A percentile compares a stretch with the other conserved stretches of the same genome.
phyloP scores from a whole-genome alignment of 495 filamentous ascomycete species.

The Immersiella caudata region DNA sequence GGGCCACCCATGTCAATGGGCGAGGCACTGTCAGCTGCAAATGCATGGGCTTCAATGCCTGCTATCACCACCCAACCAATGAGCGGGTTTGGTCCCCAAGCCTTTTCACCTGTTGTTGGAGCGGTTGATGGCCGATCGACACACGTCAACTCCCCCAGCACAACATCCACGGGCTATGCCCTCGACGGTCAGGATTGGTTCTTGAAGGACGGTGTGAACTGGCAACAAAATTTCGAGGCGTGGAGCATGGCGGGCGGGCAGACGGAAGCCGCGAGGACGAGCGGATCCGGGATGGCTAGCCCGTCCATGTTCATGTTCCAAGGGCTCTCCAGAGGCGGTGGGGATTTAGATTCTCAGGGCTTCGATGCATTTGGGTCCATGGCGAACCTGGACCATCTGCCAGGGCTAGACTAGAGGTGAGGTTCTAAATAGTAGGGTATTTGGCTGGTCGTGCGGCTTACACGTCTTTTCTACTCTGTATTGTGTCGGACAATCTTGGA shows the following conservation, averaged over 20 bases:
- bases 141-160: constrained; percentile 20
- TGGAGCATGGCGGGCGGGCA: constrained; percentile 36
- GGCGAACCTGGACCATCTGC: constrained; percentile 34
- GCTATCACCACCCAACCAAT: constrained; percentile 23
- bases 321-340: constrained; percentile 21
- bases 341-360: constrained; percentile 26
- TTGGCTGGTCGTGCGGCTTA: not conserved
- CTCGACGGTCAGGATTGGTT: constrained; percentile 56
- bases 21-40: constrained; percentile 28
- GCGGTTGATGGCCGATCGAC: constrained; percentile 7
- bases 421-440: not conserved
- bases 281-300: constrained; percentile 2
- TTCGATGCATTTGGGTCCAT: constrained; percentile 30
- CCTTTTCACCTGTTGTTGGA: constrained; percentile 19
- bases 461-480: not conserved
- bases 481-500: not conserved
- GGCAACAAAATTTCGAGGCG: constrained; percentile 51
- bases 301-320: constrained; percentile 37
- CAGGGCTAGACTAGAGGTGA: constrained; percentile 32
- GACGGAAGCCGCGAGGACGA: not conserved
- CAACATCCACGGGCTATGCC: constrained; percentile 32
- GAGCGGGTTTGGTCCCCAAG: constrained; percentile 23
- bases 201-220: constrained; percentile 52
- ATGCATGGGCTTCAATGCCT: constrained; percentile 30
- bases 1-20: constrained; percentile 31